Conservation (phyloP, 148 eudicot genomes). For the Beta vulgaris region DNA sequence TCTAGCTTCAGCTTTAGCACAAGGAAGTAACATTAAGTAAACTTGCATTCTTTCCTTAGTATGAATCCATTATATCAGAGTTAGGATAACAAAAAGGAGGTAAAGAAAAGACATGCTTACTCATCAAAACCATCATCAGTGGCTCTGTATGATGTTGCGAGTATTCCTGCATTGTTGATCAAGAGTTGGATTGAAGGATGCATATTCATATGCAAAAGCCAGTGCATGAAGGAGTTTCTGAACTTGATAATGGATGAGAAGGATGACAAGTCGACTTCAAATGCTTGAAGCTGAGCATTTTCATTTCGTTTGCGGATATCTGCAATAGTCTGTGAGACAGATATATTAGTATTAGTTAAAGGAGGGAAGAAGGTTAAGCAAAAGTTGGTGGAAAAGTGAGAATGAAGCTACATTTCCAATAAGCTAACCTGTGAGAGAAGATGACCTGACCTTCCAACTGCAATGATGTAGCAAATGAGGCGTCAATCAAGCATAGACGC, state of each 20-base stretch:
- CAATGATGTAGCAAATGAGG: conserved; percentile 26
- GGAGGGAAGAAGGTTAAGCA: conserved; percentile 9
- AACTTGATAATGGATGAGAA: conserved; percentile 71
- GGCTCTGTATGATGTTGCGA: conserved; percentile 65
- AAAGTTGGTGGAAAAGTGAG: background rate
- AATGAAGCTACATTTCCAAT: conserved; percentile 11
- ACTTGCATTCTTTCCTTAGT: background rate
- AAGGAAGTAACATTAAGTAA: too few species aligned
- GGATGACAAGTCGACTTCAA: conserved; percentile 74
- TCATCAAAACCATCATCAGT: conserved; percentile 70
- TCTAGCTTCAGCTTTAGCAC: too few species aligned
- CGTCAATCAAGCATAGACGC: background rate
- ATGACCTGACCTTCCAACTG: conserved; percentile 74
- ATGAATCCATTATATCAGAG: too few species aligned
- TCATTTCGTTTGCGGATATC: conserved; percentile 47
- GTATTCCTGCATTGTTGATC: conserved; percentile 90
- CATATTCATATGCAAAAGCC: conserved; percentile 67
- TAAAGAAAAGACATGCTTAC: conserved; percentile 39
- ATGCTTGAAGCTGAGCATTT: conserved; percentile 62
- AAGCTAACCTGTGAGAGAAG: conserved; percentile 53
- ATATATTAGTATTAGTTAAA: background rate
- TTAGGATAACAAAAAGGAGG: background rate
- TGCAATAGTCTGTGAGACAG: conserved; percentile 47
- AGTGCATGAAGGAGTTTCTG: conserved; percentile 50
- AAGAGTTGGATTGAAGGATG: conserved; percentile 84